Base-by-base conservation (phyloP, 805 yeast species). In the Candida sithepensis region DNA sequence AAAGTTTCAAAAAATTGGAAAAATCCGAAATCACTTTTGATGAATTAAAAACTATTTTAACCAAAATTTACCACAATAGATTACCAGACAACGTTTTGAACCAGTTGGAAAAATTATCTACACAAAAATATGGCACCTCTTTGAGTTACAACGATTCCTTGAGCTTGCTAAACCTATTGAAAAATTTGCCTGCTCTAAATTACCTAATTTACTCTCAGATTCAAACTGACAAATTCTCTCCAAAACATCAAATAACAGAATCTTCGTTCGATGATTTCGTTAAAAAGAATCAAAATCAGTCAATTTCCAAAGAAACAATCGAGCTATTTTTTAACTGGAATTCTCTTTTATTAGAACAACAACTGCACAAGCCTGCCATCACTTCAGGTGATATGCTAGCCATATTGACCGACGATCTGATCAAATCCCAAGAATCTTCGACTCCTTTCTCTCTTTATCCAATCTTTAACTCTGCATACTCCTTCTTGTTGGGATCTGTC, bases 401-500 rank as follows among this genome's bases (percentile, higher is more conserved):
- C 33, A 65, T 66, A 51, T 72, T 81, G 39, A 81, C 79, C 33
- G 82, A 81, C 49, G 82, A 78, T 61, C 67, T 74, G 66, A 72
- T 71, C 55, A 74, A 71, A 49, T 73, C 78, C n/a, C 68, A 67
- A 53, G 70, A 76, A 41, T 64, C 75, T 20, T 68, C 75, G 42
- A 50, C 55, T 34, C 64, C 72, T 19, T 77, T 77, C 53, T 54
- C 57, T 46, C 70, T 77, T 43, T 75, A 70, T 74, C 79, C 86
- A 56, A 82, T 92, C 43, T 88, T 92, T 53, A 95, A 88, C 62
- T 88, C 96, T 8, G 75, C 84, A 47, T 88, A 91, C 69, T 89
- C 95, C 49, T 92, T 92, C 67, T 71, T 86, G 26, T 73, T 92
- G 49, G 99, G 99, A 16, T 89, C 97, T 3, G 77, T 91, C 43